phyloP scores from a whole-genome alignment of 192 early-diverging fungal species.

The Allomyces arbusculus region DNA sequence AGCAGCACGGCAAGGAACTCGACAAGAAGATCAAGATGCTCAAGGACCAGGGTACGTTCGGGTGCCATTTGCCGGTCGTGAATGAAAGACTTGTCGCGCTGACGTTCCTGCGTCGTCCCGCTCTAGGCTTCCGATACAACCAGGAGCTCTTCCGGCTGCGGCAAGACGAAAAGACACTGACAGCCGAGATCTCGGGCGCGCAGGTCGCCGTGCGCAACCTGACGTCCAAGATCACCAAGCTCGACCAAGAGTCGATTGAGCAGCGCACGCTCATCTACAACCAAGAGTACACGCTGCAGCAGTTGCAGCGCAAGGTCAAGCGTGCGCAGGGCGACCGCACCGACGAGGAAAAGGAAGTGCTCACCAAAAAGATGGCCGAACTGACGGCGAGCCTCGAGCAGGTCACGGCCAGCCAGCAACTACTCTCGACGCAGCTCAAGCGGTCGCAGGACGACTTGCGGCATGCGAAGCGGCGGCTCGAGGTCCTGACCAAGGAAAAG shows the following conservation, averaged over 20 bases:
- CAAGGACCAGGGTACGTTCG: constrained; percentile 20
- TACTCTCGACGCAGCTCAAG: constrained; percentile 34
- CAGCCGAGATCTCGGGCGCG: constrained; percentile 27
- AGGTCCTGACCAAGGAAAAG: constrained; percentile 23
- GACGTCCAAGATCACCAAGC: constrained; percentile 18
- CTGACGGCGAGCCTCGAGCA: constrained; percentile 22
- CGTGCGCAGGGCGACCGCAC: constrained; percentile 35
- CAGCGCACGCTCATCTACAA: constrained; percentile 34
- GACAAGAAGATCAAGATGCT: constrained; percentile 30
- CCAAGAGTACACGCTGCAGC: constrained; percentile 38
- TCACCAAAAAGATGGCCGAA: constrained; percentile 21
- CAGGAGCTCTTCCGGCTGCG: constrained; percentile 30
- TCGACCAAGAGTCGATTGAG: constrained; percentile 36
- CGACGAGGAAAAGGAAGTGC: constrained; percentile 36
- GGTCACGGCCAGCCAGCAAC: constrained; percentile 14
- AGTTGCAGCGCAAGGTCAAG: constrained; percentile 35
- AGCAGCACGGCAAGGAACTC: constrained; percentile 21
- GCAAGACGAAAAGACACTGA: constrained; percentile 30
- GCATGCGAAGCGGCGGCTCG: constrained; percentile 21
- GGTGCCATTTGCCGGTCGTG: neutral
- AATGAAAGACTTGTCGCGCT: neutral
- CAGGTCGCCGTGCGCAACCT: constrained; percentile 27
- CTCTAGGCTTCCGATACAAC: constrained; percentile 27
- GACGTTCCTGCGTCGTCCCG: neutral
- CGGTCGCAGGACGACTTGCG: constrained; percentile 34